These are phyloP conservation scores for Pichia sp. DNA, from an alignment of 1,139 yeast genomes.

Conservation along the genomic window DNA sequence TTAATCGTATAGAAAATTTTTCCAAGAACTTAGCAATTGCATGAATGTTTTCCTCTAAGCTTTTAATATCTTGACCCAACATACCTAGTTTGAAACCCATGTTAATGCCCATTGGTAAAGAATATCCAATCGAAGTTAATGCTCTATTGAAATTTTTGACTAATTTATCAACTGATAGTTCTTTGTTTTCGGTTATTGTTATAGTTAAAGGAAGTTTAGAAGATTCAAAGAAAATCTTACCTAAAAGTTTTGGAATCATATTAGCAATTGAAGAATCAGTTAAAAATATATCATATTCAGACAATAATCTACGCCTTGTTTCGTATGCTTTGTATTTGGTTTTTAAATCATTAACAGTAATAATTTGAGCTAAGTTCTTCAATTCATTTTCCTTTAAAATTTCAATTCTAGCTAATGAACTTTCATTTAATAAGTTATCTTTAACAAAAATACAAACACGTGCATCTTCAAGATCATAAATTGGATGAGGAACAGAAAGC, in stretches of 20 bases:
- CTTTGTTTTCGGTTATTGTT: constrained; percentile 32
- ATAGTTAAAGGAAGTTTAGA: constrained; percentile 70
- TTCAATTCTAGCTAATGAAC: constrained; percentile 57
- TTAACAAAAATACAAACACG: constrained; percentile 69
- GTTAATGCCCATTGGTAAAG: constrained; percentile 71
- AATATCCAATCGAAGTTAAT: constrained; percentile 52
- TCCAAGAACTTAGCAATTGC: constrained; percentile 49
- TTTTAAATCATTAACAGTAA: constrained; percentile 54
- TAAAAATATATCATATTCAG: constrained; percentile 64
- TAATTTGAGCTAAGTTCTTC: constrained; percentile 42
- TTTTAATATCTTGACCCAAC: constrained; percentile 32
- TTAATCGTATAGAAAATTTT: constrained; percentile 46
- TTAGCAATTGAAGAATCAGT: constrained; percentile 80
- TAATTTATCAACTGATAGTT: constrained; percentile 49
- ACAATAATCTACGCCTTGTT: constrained; percentile 58
- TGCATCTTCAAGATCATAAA: constrained; percentile 42
- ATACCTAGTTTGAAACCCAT: constrained; percentile 64
- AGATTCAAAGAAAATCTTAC: constrained; percentile 65
- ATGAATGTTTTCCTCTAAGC: constrained; percentile 50
- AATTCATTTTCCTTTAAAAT: constrained; percentile 36
- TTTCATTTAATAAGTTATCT: constrained; percentile 58
- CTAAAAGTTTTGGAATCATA: constrained; percentile 74
- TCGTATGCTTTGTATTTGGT: constrained; percentile 65
- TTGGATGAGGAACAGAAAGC: constrained; percentile 48
- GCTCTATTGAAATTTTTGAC: constrained; percentile 55